Evolutionary conservation across 306 rosid genomes (phyloP).

Genomic region (Comarum palustre): DNA sequence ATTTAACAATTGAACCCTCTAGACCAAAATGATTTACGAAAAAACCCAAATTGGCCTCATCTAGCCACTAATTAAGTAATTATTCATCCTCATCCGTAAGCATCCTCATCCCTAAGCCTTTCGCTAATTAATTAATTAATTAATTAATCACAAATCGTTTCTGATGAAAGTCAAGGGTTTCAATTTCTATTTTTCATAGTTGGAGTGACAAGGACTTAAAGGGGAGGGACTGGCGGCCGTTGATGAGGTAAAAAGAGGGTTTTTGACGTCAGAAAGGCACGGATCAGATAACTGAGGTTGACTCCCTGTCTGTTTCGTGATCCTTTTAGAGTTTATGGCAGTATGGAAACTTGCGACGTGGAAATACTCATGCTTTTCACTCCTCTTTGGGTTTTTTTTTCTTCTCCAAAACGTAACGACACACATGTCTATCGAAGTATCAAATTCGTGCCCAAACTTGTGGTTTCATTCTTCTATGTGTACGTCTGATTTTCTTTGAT

Average conservation of each 20-base stretch:
- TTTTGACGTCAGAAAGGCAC: conserved; percentile 30
- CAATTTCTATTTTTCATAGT: background rate
- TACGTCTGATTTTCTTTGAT: background rate
- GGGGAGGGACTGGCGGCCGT: conserved; percentile 24
- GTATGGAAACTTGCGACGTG: conserved; percentile 16
- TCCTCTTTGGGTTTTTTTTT: background rate
- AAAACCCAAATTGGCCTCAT: background rate
- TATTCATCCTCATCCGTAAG: background rate
- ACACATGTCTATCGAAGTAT: background rate
- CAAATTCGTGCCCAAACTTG: background rate
- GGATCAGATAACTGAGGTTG: conserved; percentile 15
- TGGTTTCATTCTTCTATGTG: background rate
- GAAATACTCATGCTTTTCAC: background rate
- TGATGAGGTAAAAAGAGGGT: background rate
- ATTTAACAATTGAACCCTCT: background rate
- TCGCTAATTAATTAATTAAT: background rate
- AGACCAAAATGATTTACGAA: background rate
- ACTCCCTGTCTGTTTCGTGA: conserved; percentile 5
- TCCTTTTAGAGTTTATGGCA: conserved; percentile 1
- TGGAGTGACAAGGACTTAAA: conserved; percentile 9
- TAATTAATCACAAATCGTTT: background rate
- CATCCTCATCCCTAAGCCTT: conserved; percentile 1
- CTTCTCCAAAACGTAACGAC: background rate
- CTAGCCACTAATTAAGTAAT: background rate
- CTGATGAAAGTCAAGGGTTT: background rate